Percentiles rank a stretch among this genome's conserved stretches.
These are phyloP conservation scores for Eremomyces bilateralis DNA, from an alignment of 495 filamentous ascomycete genomes.

Conservation along the genomic window DNA sequence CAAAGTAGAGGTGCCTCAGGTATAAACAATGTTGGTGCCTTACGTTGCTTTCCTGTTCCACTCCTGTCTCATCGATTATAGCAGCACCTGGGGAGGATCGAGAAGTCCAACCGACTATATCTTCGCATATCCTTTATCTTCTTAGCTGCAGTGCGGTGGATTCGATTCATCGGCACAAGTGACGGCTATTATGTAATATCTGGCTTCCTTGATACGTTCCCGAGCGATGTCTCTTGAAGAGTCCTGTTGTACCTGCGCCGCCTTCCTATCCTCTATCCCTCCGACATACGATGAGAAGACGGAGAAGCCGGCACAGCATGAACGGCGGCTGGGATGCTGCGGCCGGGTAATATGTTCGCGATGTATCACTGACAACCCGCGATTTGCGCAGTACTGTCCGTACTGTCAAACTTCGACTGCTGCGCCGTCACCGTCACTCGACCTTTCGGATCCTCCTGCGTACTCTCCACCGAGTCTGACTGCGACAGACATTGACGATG, in stretches of 20 bases:
- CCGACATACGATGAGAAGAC: conserved; percentile 24
- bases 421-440: conserved; percentile 30
- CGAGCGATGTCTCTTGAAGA: too few species aligned
- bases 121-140: conserved; percentile 3
- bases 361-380: conserved; percentile 44
- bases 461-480: conserved; percentile 24
- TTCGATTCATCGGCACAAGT: too few species aligned
- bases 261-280: conserved; percentile 25
- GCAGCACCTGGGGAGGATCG: too few species aligned
- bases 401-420: conserved; percentile 32
- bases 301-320: conserved; percentile 30
- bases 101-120: background rate
- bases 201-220: too few species aligned
- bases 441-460: conserved; percentile 33
- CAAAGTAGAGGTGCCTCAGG: too few species aligned
- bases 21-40: too few species aligned
- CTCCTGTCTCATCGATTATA: too few species aligned
- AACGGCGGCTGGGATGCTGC: conserved; percentile 40
- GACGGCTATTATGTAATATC: too few species aligned
- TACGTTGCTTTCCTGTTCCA: too few species aligned
- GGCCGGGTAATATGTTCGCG: conserved; percentile 39
- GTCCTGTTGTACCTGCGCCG: conserved; percentile 46
- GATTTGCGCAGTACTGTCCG: conserved; percentile 49
- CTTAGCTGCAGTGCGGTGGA: too few species aligned
- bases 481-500: conserved; percentile 3